Base-by-base conservation (phyloP, 2,329 filamentous ascomycete species). In the Pseudogymnoascus sp. region DNA sequence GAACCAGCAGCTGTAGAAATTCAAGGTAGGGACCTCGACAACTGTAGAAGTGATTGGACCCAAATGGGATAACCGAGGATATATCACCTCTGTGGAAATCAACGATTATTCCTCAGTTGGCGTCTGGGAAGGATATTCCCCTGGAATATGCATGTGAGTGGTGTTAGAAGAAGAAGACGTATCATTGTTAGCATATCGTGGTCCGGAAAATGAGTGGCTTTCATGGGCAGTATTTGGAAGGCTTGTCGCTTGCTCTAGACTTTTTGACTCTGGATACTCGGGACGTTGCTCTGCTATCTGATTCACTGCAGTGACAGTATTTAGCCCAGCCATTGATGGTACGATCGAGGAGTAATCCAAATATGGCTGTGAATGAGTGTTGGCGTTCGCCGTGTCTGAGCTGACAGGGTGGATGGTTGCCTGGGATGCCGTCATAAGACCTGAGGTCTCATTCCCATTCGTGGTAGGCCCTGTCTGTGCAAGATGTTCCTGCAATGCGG, bases 71-170 rank as follows among this genome's bases (percentile, higher is more conserved):
- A 10, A 11, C n/a, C 2, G 10, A 33, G 25, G 25, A 12, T 33
- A 56, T 56, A 18, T 33, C 47, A 10, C 10, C n/a, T 33, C 25
- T 12, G 25, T 31, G 16, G n/a, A 33, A 18, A n/a, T 33, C 28
- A 31, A 18, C n/a, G 4, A 16, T 18, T 31, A 33, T 56, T 56
- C 47, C 25, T 33, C 47, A 4, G 11, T 56, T 56, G 59, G 35
- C n/a, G 59, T 60, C 8, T 38, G 35, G 14, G 33, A 31, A 38
- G 59, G 59, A 60, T 60, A 60, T 25, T 60, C 59, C 14, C 59
- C 59, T 25, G 59, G 59, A 16, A 60, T 42, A 60, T 60, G 59
- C 35, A 60, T 23, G 21, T 60, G 35, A n/a, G 33, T 40, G n/a
- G 23, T 16, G 3, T 11, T 33, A 7, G 28, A 56, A 56, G 28